Evolutionary conservation across 441 rosid species (phyloP), one percentile per base, ranked within the genome.

Genomic region (Euphorbia neoarborescens): DNA sequence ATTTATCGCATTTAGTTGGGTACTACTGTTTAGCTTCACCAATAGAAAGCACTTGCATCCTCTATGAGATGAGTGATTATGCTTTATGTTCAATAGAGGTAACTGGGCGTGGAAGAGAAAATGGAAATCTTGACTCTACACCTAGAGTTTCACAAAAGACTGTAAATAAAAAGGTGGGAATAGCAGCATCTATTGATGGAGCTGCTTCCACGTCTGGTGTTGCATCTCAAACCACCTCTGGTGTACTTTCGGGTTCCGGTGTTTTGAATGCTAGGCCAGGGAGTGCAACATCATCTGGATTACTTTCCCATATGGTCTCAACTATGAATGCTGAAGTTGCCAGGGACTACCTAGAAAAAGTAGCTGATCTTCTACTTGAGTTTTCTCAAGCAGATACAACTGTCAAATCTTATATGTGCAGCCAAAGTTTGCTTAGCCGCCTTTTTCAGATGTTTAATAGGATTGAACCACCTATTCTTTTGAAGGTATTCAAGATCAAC

Each of bases 371-470:
- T 69, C 87, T 92, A 61, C 95, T 90, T 69, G 99, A 92, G 89
- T 92, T 94, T 89, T 87, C 99, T 58, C 91, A 89, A 79, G 98
- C 99, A 28, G 98, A 90, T 75, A 89, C 98, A 11, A 81, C 85
- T 30, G 99, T 94, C 19, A 94, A 94, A 78, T 90, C 96, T 62
- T 88, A 84, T 75, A 88, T 92, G 98, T 94, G 90, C 73, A 89
- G 96, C 85, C 97, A 87, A 85, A 89, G 96, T 78, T 82, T 91
- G 82, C 98, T 94, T 75, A 81, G 81, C 80, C 94, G 98, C 70
- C 97, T 94, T 77, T 90, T 94, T 82, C 96, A 88, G 79, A 94
- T 94, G 98, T 90, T 90, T 82, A 89, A 89, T 77, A 90, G 91
- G 76, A 84, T 84, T 77, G 98, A 92, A 71, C 94, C 86, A 54